These are phyloP conservation scores for Talaromyces pinophilus DNA, from an alignment of 2,329 filamentous ascomycete genomes.

Conservation along the genomic window DNA sequence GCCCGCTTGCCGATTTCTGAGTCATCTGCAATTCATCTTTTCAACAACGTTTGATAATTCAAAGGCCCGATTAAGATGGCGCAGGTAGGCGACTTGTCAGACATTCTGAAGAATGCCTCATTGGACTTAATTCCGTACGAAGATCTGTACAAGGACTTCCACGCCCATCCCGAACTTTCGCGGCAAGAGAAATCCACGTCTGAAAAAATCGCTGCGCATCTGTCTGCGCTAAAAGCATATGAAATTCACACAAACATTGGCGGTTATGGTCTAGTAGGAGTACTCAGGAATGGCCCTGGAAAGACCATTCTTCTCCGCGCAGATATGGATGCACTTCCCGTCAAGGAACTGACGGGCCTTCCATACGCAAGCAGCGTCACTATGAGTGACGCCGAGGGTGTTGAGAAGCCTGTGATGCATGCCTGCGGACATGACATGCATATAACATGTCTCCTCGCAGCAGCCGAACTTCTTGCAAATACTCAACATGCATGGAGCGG, in stretches of 20 bases:
- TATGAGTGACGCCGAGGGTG: slow-evolving; percentile 51
- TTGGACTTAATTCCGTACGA: slow-evolving; percentile 51
- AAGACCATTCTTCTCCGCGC: slow-evolving; percentile 51
- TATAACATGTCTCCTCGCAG: slow-evolving; percentile 58
- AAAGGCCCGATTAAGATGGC: slow-evolving; percentile 29
- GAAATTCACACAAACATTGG: slow-evolving; percentile 50
- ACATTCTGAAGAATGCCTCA: slow-evolving; percentile 25
- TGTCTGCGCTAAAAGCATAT: slow-evolving; percentile 37
- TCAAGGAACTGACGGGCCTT: slow-evolving; percentile 51
- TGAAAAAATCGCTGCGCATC: slow-evolving; percentile 46
- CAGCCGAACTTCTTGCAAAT: slow-evolving; percentile 53
- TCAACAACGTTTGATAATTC: neutral
- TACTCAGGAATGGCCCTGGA: slow-evolving; percentile 47
- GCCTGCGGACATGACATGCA: slow-evolving; percentile 65
- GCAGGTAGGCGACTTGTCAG: slow-evolving; percentile 25
- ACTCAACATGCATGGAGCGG: slow-evolving; percentile 58
- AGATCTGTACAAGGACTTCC: slow-evolving; percentile 60
- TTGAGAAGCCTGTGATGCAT: slow-evolving; percentile 61
- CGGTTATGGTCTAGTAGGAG: slow-evolving; percentile 47
- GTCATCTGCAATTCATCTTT: neutral
- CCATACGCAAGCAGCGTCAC: slow-evolving; percentile 50
- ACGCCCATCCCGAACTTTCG: slow-evolving; percentile 61
- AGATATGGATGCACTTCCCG: slow-evolving; percentile 54
- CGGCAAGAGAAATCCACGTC: slow-evolving; percentile 58
- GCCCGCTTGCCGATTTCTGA: neutral